These are phyloP conservation scores for Blastobotrys buckinghamii DNA, from an alignment of 1,139 yeast genomes.

Conservation along the genomic window DNA sequence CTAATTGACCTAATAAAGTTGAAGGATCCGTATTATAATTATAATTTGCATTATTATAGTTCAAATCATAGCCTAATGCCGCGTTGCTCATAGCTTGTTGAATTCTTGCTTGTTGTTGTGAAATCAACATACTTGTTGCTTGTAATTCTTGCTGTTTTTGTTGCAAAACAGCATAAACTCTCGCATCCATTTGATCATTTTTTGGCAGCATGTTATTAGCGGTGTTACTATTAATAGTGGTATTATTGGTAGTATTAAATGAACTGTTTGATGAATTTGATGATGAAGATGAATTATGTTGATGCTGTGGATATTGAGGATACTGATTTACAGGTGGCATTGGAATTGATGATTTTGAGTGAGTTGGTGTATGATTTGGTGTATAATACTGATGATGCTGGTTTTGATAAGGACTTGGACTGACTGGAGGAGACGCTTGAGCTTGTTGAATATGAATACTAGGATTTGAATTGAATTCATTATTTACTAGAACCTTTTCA, in stretches of 20 bases:
- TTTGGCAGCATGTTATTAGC: too few relatives aligned
- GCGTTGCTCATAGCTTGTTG: slow-evolving; percentile 31
- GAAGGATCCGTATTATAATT: neutral
- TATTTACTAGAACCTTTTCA: slow-evolving; percentile 5
- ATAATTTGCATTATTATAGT: neutral
- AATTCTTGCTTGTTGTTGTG: slow-evolving; percentile 33
- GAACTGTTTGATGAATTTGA: slow-evolving; percentile 7
- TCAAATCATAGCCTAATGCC: slow-evolving; percentile 10
- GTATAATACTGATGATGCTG: neutral
- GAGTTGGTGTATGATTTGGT: neutral
- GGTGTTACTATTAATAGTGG: neutral
- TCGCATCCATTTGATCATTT: slow-evolving; percentile 5
- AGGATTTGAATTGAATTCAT: neutral
- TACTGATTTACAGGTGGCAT: neutral
- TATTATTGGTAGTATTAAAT: neutral
- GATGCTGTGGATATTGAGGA: slow-evolving; percentile 4
- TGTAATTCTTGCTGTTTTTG: slow-evolving; percentile 37
- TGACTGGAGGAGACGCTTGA: slow-evolving; percentile 14
- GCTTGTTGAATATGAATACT: slow-evolving; percentile 12
- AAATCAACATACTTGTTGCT: slow-evolving; percentile 29
- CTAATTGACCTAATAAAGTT: neutral
- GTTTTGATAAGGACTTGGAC: slow-evolving; percentile 13
- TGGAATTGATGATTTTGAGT: neutral
- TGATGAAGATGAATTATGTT: slow-evolving; percentile 13
- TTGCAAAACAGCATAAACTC: slow-evolving; percentile 24